Conservation (phyloP, 1,284 basidiomycete species). For the Puccinia triticina region DNA sequence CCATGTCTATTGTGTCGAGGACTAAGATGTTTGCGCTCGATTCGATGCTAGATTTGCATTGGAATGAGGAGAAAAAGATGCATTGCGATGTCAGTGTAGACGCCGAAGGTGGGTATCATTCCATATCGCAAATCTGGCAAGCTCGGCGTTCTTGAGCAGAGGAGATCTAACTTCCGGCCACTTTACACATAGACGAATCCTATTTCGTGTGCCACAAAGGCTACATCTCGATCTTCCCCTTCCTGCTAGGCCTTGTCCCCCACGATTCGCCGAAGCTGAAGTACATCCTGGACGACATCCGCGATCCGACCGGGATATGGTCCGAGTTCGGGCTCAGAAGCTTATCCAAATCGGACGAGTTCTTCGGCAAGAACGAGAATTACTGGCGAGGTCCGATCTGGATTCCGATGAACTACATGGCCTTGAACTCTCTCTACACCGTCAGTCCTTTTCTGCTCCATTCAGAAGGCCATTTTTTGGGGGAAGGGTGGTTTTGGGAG, state of each 20-base stretch:
- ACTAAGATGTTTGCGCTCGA: neutral
- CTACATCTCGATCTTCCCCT: constrained; percentile 89
- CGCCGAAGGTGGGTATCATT: constrained; percentile 69
- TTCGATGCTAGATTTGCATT: constrained; percentile 74
- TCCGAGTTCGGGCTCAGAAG: constrained; percentile 85
- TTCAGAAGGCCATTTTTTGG: neutral
- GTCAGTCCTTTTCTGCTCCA: constrained; percentile 61
- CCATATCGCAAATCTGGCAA: neutral
- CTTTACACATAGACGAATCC: constrained; percentile 71
- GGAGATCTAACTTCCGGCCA: neutral
- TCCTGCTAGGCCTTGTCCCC: constrained; percentile 77
- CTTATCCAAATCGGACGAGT: constrained; percentile 77
- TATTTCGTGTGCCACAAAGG: constrained; percentile 86
- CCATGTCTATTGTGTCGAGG: neutral
- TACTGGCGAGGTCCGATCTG: constrained; percentile 96
- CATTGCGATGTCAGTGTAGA: constrained; percentile 87
- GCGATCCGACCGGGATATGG: constrained; percentile 82
- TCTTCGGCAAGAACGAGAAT: constrained; percentile 87
- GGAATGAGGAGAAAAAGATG: constrained; percentile 84
- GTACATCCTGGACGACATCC: constrained; percentile 75
- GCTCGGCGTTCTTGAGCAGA: neutral
- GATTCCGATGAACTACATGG: constrained; percentile 94
- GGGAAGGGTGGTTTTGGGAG: too few species aligned
- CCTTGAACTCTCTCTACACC: constrained; percentile 74
- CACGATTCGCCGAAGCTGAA: constrained; percentile 76